Evolutionary conservation across 257 asterid species (phyloP).

Genomic region (Fraxinus americana): DNA sequence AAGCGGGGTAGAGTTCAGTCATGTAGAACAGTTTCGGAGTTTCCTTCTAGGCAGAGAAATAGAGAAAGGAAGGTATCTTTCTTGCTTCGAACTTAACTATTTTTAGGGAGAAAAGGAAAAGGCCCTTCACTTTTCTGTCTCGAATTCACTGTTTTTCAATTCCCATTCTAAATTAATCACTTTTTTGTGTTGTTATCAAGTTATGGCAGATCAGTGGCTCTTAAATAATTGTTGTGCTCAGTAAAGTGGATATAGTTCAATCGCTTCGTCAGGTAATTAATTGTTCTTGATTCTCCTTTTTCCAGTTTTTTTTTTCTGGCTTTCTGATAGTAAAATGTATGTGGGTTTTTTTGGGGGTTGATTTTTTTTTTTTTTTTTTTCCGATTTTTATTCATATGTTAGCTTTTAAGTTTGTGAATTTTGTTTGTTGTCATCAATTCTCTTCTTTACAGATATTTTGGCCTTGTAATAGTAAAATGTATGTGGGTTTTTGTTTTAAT

Average conservation of each 20-base stretch:
- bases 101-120: background rate
- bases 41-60: background rate
- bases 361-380: background rate
- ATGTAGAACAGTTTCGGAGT: background rate
- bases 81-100: background rate
- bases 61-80: background rate
- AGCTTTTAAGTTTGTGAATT: background rate
- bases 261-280: background rate
- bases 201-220: background rate
- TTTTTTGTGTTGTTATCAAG: background rate
- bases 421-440: background rate
- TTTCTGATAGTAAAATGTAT: conserved; percentile 2
- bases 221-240: background rate
- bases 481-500: background rate
- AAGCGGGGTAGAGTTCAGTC: background rate
- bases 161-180: background rate
- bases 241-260: background rate
- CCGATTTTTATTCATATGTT: background rate
- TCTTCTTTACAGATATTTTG: background rate
- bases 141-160: background rate
- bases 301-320: background rate
- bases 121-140: background rate
- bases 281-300: background rate
- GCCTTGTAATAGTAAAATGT: background rate
- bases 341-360: background rate